Percentiles rank a stretch among this genome's conserved stretches.
phyloP scores from a whole-genome alignment of 352 stramenopile genomes.

The Aphanomyces astaci region DNA sequence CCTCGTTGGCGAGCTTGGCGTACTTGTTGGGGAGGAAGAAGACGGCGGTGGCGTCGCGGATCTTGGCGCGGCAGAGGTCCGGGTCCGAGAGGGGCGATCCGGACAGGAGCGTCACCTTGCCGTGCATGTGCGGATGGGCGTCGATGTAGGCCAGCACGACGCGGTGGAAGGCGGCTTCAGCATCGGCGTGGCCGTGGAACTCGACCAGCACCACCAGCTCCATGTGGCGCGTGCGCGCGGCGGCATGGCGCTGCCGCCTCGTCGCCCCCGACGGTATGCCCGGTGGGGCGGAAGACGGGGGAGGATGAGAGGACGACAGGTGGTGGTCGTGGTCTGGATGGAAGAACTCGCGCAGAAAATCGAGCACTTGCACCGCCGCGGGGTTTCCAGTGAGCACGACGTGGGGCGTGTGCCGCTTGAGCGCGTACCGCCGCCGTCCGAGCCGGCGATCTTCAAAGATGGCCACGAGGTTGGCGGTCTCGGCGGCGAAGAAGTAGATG shows the following conservation, averaged over 20 bases:
- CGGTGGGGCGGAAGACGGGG: not conserved
- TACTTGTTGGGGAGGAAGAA: conserved; percentile 85
- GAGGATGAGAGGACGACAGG: conserved; percentile 8
- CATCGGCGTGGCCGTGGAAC: conserved; percentile 48
- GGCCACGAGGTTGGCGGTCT: conserved; percentile 66
- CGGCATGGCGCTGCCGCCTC: conserved; percentile 45
- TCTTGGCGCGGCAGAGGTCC: conserved; percentile 49
- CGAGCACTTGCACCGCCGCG: conserved; percentile 64
- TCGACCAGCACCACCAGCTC: conserved; percentile 75
- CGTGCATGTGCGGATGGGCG: conserved; percentile 57
- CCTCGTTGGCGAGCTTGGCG: conserved; percentile 61
- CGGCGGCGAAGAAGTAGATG: conserved; percentile 83
- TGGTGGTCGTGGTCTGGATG: conserved; percentile 66
- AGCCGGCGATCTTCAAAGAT: conserved; percentile 64
- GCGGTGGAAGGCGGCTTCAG: conserved; percentile 39
- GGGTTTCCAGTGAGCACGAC: conserved; percentile 83
- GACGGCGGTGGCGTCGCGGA: conserved; percentile 60
- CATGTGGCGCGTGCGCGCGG: conserved; percentile 52
- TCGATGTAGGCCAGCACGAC: conserved; percentile 62
- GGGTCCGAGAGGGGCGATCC: conserved; percentile 50
- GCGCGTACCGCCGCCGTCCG: conserved; percentile 49
- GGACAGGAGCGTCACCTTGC: conserved; percentile 74
- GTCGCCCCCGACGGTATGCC: conserved; percentile 24
- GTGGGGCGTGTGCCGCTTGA: conserved; percentile 57
- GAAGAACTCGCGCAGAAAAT: conserved; percentile 86